phyloP scores from a whole-genome alignment of 2,329 filamentous ascomycete genomes.

The Penicillium sp. region DNA sequence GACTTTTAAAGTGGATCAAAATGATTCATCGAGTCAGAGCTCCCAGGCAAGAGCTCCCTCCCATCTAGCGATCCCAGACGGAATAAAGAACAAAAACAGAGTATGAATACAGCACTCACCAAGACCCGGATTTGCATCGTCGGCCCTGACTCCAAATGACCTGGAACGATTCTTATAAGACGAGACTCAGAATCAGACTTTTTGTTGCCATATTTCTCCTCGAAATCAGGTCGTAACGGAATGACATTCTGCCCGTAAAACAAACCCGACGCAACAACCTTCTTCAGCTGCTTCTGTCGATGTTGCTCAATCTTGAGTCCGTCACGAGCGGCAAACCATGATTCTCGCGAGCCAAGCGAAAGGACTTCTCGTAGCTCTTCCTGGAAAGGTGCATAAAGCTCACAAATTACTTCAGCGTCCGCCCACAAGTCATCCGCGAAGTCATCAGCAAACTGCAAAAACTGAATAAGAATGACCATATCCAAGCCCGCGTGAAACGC shows the following conservation, averaged over 20 bases:
- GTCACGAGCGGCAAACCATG: slow-evolving; percentile 26
- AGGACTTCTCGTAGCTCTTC: slow-evolving; percentile 29
- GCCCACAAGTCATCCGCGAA: slow-evolving; percentile 21
- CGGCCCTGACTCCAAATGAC: not conserved
- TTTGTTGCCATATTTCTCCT: not conserved
- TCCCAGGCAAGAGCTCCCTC: not conserved
- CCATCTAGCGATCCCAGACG: not conserved
- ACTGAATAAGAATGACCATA: slow-evolving; percentile 31
- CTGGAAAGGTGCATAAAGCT: slow-evolving; percentile 15
- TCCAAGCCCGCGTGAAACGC: slow-evolving; percentile 32
- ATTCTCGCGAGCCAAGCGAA: slow-evolving; percentile 27
- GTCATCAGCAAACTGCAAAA: slow-evolving; percentile 33
- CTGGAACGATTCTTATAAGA: not conserved
- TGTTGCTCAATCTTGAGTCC: slow-evolving; percentile 5
- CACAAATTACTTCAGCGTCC: slow-evolving; percentile 7
- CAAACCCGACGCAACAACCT: not conserved
- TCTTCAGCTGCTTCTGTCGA: slow-evolving; percentile 7
- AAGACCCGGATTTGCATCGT: not conserved
- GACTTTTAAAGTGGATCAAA: not conserved
- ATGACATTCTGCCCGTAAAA: not conserved
- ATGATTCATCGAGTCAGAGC: not conserved
- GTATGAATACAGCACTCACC: not conserved
- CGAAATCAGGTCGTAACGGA: not conserved
- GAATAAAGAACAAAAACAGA: not conserved
- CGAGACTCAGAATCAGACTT: not conserved